Evolutionary conservation across 371 early-diverging fungal genomes (phyloP).

Genomic region (Lichtheimia corymbifera): DNA sequence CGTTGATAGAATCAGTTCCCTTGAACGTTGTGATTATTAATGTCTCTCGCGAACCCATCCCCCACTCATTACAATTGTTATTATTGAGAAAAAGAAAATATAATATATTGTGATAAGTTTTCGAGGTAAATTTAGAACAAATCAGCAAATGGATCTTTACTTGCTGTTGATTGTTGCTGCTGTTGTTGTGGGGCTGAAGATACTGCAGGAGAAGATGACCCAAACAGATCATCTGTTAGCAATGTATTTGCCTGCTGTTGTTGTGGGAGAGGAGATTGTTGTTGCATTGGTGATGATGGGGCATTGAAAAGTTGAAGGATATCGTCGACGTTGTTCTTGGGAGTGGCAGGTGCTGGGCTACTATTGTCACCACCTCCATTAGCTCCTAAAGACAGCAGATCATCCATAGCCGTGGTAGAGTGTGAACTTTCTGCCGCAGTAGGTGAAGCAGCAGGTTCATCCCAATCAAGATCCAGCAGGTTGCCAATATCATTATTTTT

Average conservation of each 20-base stretch:
- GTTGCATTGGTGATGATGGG: slow-evolving; percentile 10
- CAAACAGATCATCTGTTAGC: slow-evolving; percentile 20
- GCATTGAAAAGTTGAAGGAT: slow-evolving; percentile 39
- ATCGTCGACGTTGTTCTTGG: slow-evolving; percentile 30
- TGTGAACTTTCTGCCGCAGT: slow-evolving; percentile 20
- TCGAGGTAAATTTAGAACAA: slow-evolving; percentile 14
- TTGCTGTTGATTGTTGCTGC: slow-evolving; percentile 11
- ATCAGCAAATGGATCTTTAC: slow-evolving; percentile 28
- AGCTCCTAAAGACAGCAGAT: slow-evolving; percentile 36
- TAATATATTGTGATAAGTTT: too few species aligned
- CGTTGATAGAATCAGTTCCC: too few species aligned
- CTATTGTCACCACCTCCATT: slow-evolving; percentile 8
- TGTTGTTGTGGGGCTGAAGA: slow-evolving; percentile 15
- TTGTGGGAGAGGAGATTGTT: slow-evolving; percentile 10
- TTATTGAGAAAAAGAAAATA: too few species aligned
- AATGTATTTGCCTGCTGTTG: slow-evolving; percentile 9
- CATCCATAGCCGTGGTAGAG: slow-evolving; percentile 15
- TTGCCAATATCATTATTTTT: slow-evolving; percentile 61
- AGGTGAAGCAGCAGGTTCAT: slow-evolving; percentile 40
- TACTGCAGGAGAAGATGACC: slow-evolving; percentile 11
- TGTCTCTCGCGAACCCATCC: too few species aligned
- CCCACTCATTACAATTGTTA: too few species aligned
- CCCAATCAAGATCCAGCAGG: slow-evolving; percentile 55
- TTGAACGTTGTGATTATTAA: too few species aligned
- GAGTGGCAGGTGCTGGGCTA: slow-evolving; percentile 3